Base-by-base conservation (phyloP, 2,329 filamentous ascomycete species). In the Penicillium sp. region DNA sequence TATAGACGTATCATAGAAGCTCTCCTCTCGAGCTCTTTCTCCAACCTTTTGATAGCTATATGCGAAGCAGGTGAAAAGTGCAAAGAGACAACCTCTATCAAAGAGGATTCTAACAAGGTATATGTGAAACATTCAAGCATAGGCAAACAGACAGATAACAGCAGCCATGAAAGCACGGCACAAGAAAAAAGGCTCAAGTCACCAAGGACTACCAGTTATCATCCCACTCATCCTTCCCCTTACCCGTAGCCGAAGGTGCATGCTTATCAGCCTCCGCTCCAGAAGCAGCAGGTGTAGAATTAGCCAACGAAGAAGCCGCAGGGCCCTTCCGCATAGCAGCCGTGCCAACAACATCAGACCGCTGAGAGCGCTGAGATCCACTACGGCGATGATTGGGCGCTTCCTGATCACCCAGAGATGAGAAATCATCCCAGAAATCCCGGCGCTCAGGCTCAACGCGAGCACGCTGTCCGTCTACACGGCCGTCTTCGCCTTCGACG, bases 351-450 rank as follows among this genome's bases (percentile, higher is more conserved):
- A 77, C 75, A 47, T 80, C 81, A 44, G 77, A 76, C 56, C 74
- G 63, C 18, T 53, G 51, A 24, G 51, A 53, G 18, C 51, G 41
- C 29, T 54, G 51, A 31, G 63, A 68, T 22, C 63, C 76, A 57
- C 63, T 60, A 46, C 68, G 56, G 32, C 64, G 53, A 56, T 68
- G 59, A 16, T 49, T 60, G 18, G 59, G 40, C 55, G 61, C 36
- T 24, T 70, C 62, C 51, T 72, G 55, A 18, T 55, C 56, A 0
- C 85, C 88, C 24, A 88, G 73, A 27, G 83, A 84, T 0, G 91
- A 88, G 74, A 97, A 96, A 63, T 88, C 88, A 70, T 96, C 92
- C 92, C 92, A 97, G 75, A 96, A 96, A 62, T 89, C 88, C 70
- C 88, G 88, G 74, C 87, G 89, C 56, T 86, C 84, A 7, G 83